phyloP scores from a whole-genome alignment of 2,329 filamentous ascomycete genomes.

The Alternaria viburni region DNA sequence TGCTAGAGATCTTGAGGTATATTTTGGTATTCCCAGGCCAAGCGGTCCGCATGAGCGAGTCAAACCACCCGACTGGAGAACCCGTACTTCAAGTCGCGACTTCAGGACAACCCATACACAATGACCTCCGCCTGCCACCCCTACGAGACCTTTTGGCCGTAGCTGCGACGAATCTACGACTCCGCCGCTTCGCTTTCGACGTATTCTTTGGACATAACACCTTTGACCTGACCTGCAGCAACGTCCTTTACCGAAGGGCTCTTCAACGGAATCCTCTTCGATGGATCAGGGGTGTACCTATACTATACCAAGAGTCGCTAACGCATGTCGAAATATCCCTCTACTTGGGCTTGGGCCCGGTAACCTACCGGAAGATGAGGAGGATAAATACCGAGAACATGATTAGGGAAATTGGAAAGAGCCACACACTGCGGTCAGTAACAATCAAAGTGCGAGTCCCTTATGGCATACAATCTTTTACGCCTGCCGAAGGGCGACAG shows the following conservation, averaged over 20 bases:
- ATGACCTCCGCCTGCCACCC: background rate
- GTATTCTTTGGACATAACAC: background rate
- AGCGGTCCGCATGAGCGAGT: rapidly evolving
- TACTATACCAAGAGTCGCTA: background rate
- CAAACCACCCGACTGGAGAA: background rate
- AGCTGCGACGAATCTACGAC: background rate
- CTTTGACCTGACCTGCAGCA: background rate
- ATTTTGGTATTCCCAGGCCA: background rate
- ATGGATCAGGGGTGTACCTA: background rate
- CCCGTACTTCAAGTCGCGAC: background rate
- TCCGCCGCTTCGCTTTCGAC: background rate
- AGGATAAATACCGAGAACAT: background rate
- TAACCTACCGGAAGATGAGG: background rate
- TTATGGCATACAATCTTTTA: background rate
- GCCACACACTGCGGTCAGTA: background rate
- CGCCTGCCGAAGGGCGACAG: background rate
- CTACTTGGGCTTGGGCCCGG: background rate
- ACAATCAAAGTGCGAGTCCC: background rate
- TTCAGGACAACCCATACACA: background rate
- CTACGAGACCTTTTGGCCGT: background rate
- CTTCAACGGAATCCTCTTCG: background rate
- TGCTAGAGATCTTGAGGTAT: background rate
- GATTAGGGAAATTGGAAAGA: background rate
- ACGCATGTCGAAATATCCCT: background rate
- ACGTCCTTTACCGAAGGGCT: background rate